These are phyloP conservation scores for Chlamydomonas incerta DNA, from an alignment of 139 green algal species.

Conservation along the genomic window DNA sequence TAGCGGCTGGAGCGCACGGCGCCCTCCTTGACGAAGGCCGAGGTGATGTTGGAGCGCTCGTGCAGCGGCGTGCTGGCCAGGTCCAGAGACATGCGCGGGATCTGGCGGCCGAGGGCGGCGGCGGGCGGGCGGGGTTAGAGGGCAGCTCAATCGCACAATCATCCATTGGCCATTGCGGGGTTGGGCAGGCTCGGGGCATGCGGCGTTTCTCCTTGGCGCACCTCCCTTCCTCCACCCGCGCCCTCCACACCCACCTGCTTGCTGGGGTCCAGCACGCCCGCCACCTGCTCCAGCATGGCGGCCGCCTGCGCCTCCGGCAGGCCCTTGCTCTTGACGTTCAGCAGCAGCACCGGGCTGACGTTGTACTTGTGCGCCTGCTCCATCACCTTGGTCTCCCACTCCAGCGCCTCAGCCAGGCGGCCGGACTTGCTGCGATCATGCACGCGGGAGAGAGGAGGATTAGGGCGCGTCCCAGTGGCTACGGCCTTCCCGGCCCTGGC, in stretches of 20 bases:
- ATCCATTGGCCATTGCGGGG: too few relatives aligned
- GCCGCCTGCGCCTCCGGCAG: not conserved
- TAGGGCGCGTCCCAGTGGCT: too few relatives aligned
- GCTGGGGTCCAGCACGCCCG: not conserved
- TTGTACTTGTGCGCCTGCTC: slow-evolving; percentile 20
- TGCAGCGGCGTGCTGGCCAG: slow-evolving; percentile 40
- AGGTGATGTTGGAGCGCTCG: slow-evolving; percentile 1
- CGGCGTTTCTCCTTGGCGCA: too few relatives aligned
- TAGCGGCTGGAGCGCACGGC: not conserved
- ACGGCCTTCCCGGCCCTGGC: too few relatives aligned
- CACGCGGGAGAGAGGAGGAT: too few relatives aligned
- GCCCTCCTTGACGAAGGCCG: slow-evolving; percentile 27
- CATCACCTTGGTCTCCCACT: slow-evolving; percentile 4
- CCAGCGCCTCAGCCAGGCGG: not conserved
- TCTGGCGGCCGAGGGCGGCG: too few relatives aligned
- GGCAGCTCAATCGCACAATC: too few relatives aligned
- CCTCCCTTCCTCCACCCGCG: too few relatives aligned
- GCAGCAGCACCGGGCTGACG: slow-evolving; percentile 20
- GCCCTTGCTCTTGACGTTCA: slow-evolving; percentile 8
- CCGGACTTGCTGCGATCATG: too few relatives aligned
- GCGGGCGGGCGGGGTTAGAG: too few relatives aligned
- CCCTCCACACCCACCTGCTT: not conserved
- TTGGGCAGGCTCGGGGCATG: too few relatives aligned
- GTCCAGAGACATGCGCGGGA: slow-evolving; percentile 42
- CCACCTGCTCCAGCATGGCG: slow-evolving; percentile 5